Base-by-base conservation (phyloP, 768 basidiomycete species). In the Kwoniella sp. region DNA sequence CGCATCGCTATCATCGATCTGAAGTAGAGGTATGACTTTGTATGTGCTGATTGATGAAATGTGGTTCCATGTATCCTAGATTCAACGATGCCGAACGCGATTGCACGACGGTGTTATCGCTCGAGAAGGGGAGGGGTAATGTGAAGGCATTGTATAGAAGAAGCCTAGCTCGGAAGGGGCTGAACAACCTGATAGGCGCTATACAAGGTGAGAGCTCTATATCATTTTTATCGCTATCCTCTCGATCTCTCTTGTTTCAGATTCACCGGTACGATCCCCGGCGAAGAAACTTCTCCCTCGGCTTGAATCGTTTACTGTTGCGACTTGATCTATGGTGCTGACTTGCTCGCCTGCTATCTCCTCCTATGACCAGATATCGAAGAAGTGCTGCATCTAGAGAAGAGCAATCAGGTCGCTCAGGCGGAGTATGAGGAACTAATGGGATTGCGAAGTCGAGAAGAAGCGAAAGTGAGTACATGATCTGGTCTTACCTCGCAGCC, bases 101-200 rank as follows among this genome's bases (percentile, higher is more conserved):
- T 75, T 92, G 91, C 72, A 84, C 85, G 1, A 85, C 82, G 6
- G 88, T 86, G 1, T 79, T 95, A 29, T 68, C 67, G 1, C 76
- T 90, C 24, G 85, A 82, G 54, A 55, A 44, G 15, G 60, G 68
- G 3, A 63, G 80, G 5, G 81, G 81, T 26, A 92, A 90, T 70
- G 86, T 88, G 25, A 95, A 95, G 68, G 92, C 88, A 0, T 73
- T 90, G 33, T 95, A 89, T 73, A 82, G 92, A 64, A 82, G 91
- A 72, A 88, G 84, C 0, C 88, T 94, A 76, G 91, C 92, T 1
- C 82, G 88, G 48, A 77, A 83, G 13, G 86, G 81, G 2, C 71
- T 89, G 67, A 85, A 82, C 24, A 84, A 84, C 51, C 70, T 86
- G 10, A 71, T 79, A 2, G 88, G 86, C 2, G 91, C 90, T 1